These are phyloP conservation scores for Perkinsus marinus DNA, from an alignment of 169 alveolate genomes.

Conservation along the genomic window DNA sequence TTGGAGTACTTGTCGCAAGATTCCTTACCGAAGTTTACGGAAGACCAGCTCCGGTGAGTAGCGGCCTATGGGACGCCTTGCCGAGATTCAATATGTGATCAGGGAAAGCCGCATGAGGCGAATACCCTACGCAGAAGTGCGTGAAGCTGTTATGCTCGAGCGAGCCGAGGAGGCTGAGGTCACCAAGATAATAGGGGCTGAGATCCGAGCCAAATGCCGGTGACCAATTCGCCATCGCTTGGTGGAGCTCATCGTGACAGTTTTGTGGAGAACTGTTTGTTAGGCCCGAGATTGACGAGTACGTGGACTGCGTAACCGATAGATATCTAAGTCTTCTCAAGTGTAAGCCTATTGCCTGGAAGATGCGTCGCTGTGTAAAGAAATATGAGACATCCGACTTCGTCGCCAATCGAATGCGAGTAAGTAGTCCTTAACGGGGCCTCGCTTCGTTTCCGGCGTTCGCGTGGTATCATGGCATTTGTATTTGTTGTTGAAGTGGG, in stretches of 20 bases:
- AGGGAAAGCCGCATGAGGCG: background rate
- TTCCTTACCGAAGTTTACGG: background rate
- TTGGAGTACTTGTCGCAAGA: background rate
- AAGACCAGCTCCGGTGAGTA: background rate
- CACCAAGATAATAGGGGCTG: background rate
- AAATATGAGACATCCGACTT: background rate
- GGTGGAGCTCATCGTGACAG: background rate
- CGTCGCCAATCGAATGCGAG: background rate
- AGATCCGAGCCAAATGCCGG: background rate
- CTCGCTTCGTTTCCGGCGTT: background rate
- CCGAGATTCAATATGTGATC: background rate
- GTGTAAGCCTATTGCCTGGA: background rate
- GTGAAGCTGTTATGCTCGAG: background rate
- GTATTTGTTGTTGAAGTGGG: too few species aligned
- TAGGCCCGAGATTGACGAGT: background rate
- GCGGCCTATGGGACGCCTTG: background rate
- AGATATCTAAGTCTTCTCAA: background rate
- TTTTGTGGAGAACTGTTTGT: background rate
- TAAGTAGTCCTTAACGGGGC: background rate
- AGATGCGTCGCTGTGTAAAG: background rate
- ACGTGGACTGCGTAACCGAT: background rate
- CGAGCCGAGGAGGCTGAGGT: background rate
- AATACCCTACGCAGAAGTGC: background rate
- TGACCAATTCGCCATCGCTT: background rate
- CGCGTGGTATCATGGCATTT: too few species aligned